phyloP scores from a whole-genome alignment of 441 rosid genomes.

The Euphorbia schlechtendalii region DNA sequence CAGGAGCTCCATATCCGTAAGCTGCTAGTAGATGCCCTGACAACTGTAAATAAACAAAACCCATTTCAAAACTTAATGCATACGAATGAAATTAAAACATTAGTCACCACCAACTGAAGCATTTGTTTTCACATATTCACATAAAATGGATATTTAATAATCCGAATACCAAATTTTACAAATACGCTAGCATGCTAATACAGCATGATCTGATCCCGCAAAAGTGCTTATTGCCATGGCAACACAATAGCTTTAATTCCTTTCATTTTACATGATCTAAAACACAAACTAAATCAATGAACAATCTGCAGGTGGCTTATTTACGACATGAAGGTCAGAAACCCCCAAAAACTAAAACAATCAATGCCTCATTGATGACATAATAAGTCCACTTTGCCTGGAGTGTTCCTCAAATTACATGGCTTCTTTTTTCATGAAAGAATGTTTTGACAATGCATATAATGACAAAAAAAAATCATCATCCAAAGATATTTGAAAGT shows the following conservation, averaged over 20 bases:
- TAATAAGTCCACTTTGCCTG: not conserved
- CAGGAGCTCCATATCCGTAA: slow-evolving; percentile 94
- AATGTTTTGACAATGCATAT: not conserved
- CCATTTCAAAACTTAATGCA: slow-evolving; percentile 11
- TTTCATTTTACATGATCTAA: not conserved
- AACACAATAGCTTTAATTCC: not conserved
- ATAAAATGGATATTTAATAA: not conserved
- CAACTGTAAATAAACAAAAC: slow-evolving; percentile 47
- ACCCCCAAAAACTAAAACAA: too few relatives aligned
- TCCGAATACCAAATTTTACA: not conserved
- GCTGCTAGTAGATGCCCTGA: slow-evolving; percentile 78
- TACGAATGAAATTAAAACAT: slow-evolving; percentile 7
- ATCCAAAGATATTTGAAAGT: not conserved
- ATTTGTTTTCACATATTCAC: slow-evolving; percentile 6
- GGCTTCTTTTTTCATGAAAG: not conserved
- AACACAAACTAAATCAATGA: not conserved
- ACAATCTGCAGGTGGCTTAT: not conserved
- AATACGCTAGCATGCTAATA: slow-evolving; percentile 1
- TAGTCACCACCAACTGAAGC: not conserved
- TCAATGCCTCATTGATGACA: not conserved
- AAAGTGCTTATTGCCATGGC: not conserved
- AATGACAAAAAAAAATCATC: not conserved
- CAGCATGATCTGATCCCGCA: not conserved
- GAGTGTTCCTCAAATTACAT: not conserved
- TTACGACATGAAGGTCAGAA: not conserved